phyloP scores from a whole-genome alignment of 2,329 filamentous ascomycete species.

The Exophiala calicioides region DNA sequence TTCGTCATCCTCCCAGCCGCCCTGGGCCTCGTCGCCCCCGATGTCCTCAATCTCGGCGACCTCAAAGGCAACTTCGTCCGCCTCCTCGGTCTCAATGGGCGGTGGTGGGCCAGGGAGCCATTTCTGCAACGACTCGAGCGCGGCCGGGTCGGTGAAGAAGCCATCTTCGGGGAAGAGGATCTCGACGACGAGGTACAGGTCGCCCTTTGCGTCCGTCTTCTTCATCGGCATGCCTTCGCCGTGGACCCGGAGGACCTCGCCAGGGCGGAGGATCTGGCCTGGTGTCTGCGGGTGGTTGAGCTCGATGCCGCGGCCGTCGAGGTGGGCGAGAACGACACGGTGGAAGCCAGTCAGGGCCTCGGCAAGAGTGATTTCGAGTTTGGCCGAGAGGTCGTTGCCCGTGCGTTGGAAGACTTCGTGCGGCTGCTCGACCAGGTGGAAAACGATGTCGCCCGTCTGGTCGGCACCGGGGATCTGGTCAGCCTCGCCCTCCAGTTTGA shows the following conservation, averaged over 20 bases:
- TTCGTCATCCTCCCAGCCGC: conserved; percentile 53
- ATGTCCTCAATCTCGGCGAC: conserved; percentile 77
- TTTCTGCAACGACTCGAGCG: conserved; percentile 68
- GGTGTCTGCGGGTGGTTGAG: conserved; percentile 72
- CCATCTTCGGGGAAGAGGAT: conserved; percentile 85
- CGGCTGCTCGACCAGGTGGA: conserved; percentile 77
- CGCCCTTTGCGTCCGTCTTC: conserved; percentile 77
- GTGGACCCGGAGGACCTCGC: conserved; percentile 78
- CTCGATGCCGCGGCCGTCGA: conserved; percentile 88
- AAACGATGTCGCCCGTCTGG: conserved; percentile 89
- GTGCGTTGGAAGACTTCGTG: conserved; percentile 81
- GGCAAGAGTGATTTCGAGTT: conserved; percentile 75
- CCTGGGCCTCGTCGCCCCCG: conserved; percentile 46
- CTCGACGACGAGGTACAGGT: conserved; percentile 83
- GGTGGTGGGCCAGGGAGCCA: conserved; percentile 68
- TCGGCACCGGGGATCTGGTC: conserved; percentile 82
- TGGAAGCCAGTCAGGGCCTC: conserved; percentile 90
- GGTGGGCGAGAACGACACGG: conserved; percentile 83
- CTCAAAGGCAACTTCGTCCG: conserved; percentile 87
- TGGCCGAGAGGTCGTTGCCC: conserved; percentile 79
- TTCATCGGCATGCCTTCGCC: conserved; percentile 96
- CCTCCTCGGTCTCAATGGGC: conserved; percentile 67
- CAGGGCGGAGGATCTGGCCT: conserved; percentile 79
- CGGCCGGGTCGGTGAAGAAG: conserved; percentile 71
- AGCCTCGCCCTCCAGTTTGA: conserved; percentile 88